phyloP scores from a whole-genome alignment of 306 rosid genomes.

The Quercus agrifolia region DNA sequence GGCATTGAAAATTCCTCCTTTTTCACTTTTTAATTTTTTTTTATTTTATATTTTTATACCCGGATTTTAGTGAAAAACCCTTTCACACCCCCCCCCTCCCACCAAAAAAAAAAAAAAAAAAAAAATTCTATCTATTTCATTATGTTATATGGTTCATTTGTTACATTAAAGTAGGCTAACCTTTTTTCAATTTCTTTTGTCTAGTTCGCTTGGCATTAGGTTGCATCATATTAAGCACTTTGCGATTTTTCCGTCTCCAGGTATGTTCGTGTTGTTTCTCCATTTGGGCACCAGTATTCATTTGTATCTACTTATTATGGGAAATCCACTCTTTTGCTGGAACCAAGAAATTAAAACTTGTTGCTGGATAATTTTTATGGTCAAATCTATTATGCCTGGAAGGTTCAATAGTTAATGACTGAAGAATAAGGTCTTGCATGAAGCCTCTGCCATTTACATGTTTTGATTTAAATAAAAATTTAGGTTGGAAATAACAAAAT shows the following conservation, averaged over 20 bases:
- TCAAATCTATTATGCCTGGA: neutral
- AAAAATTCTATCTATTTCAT: neutral
- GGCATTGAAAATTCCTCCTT: neutral
- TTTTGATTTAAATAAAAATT: neutral
- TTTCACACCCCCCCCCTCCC: no score
- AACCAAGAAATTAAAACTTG: no score
- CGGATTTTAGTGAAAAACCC: neutral
- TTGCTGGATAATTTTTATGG: no score
- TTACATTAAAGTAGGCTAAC: constrained; percentile 8
- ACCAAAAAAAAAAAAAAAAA: neutral
- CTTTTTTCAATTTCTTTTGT: constrained; percentile 24
- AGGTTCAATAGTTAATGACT: constrained; percentile 3
- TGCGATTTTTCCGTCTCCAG: constrained; percentile 74
- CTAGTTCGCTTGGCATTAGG: constrained; percentile 86
- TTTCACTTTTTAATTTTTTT: neutral
- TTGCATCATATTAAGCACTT: constrained; percentile 50
- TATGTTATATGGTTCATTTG: neutral
- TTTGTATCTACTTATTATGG: neutral
- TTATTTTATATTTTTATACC: neutral
- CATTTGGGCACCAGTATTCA: neutral
- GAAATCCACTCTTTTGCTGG: no score
- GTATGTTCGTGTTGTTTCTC: constrained; percentile 28
- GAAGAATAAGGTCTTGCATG: neutral
- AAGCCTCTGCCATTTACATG: neutral
- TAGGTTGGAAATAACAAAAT: neutral